Base-by-base conservation (phyloP, 129 eudicot genomes). In the Tanacetum coccineum region DNA sequence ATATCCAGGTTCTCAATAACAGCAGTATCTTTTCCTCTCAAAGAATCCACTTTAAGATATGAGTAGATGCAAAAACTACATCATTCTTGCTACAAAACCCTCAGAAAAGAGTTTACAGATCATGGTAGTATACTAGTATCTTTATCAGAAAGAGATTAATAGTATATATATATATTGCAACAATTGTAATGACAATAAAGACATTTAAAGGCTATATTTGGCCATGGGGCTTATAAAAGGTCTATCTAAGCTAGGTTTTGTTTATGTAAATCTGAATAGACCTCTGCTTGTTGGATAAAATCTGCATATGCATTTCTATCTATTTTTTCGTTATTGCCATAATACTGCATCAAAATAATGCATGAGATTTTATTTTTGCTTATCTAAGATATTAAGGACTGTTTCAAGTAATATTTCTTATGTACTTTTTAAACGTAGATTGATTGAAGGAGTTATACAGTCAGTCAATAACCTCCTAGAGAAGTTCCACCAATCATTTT, bases 401-500 rank as follows among this genome's bases (percentile, higher is more conserved):
- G 25, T 60, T 46, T 9, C 56, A 62, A 45, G 45, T 40, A 55
- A 26, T 49, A 47, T 32, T 4, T 51, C 19, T 55, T 20, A 6
- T 19, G 3, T 71, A 28, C 4, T 64, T 62, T 70, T 47, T 58
- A 28, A 10, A 53, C 73, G 82, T 97, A 94, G 97, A 81, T 82
- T 94, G 80, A 82, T 94, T 51, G 99, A 94, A 79, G 95, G 93
- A 67, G 80, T 83, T 19, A 52, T 90, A 54, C 81, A 95, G 6
- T 89, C 97, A 18, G 87, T 89, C 28, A 94, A 89, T 75, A 89
- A 89, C 81, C 99, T 94, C 73, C 90, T 89, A 4, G 99, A 89
- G 83, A 94, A 94, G 74, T 87, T 94, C 78, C 99, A 94, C 78
- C 99, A 94, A 50, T 94, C 99, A 54, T 94, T 94, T 62, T 94